These are phyloP conservation scores for Geotrichum europaeum DNA, from an alignment of 1,139 yeast species.

Conservation along the genomic window DNA sequence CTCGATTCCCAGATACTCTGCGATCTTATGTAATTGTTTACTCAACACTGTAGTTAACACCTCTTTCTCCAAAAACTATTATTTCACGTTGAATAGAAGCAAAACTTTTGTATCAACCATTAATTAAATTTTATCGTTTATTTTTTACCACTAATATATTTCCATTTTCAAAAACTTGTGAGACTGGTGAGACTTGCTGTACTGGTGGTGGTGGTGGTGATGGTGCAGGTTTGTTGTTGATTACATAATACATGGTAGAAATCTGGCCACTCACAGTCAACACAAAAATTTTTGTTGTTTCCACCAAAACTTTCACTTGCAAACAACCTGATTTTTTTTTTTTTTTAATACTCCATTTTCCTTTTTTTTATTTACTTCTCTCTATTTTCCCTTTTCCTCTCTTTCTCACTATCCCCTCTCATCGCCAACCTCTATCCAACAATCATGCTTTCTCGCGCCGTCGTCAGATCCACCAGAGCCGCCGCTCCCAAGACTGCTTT, in stretches of 20 bases:
- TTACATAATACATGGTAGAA: neutral
- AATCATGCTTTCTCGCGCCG: conserved; percentile 18
- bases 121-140: too few relatives aligned
- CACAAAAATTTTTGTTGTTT: neutral
- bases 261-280: neutral
- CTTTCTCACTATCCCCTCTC: conserved; percentile 1
- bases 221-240: neutral
- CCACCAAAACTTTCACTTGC: neutral
- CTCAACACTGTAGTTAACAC: too few relatives aligned
- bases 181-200: neutral
- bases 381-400: neutral
- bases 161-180: neutral
- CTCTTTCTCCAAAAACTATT: too few relatives aligned
- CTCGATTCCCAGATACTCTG: too few relatives aligned
- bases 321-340: neutral
- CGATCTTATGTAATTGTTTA: too few relatives aligned
- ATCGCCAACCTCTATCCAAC: neutral
- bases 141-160: too few relatives aligned
- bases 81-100: too few relatives aligned
- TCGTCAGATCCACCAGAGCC: conserved; percentile 21
- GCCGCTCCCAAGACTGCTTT: conserved; percentile 19
- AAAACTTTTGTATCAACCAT: too few relatives aligned
- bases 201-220: neutral
- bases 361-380: neutral
- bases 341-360: neutral